A percentile compares a stretch with the other conserved stretches of the same genome.
Conservation (phyloP, 306 rosid species). For the Cucurbita pepo region DNA sequence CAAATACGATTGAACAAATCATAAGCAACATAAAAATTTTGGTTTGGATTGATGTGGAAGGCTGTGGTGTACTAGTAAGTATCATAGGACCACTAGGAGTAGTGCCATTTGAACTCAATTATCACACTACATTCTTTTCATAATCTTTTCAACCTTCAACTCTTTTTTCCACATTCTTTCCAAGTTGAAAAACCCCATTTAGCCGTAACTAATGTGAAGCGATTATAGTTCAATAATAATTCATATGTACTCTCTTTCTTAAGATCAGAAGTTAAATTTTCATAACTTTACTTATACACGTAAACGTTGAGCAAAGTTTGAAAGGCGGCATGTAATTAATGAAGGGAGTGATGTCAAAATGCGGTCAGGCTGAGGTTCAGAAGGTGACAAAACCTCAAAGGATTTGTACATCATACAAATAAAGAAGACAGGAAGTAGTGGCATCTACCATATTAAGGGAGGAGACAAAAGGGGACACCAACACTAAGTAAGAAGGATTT, state of each 20-base stretch:
- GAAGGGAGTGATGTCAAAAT: conserved; percentile 35
- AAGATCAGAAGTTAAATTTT: no score
- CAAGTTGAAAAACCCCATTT: no score
- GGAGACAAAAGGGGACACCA: neutral
- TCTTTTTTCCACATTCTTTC: neutral
- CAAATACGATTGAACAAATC: neutral
- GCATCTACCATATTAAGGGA: neutral
- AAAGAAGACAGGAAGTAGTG: neutral
- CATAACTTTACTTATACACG: no score
- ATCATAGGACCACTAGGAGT: neutral
- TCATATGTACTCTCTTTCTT: no score
- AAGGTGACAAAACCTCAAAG: conserved; percentile 25
- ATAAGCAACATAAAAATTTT: neutral
- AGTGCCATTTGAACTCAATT: neutral
- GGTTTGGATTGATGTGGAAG: neutral
- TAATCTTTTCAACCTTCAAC: neutral
- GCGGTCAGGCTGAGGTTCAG: conserved; percentile 51
- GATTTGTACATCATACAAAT: neutral
- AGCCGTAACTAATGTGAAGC: no score
- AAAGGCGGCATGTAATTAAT: neutral
- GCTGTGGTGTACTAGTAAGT: neutral
- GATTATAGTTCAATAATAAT: no score
- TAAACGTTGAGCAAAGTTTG: no score
- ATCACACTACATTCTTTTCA: neutral
- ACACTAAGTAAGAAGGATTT: neutral